A percentile compares a stretch with the other conserved stretches of the same genome.
Evolutionary conservation across 108 stramenopile genomes (phyloP).

Genomic region (Cyclotella atomus): DNA sequence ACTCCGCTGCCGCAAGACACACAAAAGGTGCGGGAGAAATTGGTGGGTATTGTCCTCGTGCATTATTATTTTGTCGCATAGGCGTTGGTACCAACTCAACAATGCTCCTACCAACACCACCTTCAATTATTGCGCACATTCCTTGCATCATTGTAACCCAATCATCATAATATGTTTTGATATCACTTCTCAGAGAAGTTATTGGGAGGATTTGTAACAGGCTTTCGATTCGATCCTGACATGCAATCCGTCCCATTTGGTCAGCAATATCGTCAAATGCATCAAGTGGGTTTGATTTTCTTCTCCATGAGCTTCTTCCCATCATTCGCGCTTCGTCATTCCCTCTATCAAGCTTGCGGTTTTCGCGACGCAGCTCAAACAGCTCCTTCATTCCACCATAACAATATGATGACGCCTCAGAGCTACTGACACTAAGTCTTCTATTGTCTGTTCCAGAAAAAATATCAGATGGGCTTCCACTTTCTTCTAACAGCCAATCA

Average conservation of each 20-base stretch:
- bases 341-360: constrained; percentile 36
- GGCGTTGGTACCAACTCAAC: constrained; percentile 70
- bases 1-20: constrained; percentile 42
- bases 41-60: constrained; percentile 47
- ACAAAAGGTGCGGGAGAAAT: constrained; percentile 34
- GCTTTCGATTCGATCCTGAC: constrained; percentile 28
- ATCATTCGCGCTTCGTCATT: constrained; percentile 5
- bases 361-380: constrained; percentile 48
- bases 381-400: constrained; percentile 60
- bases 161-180: constrained; percentile 62
- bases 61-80: constrained; percentile 22
- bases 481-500: constrained; percentile 28
- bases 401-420: constrained; percentile 6
- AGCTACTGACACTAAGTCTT: constrained; percentile 5
- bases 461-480: neutral
- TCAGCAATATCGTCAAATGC: constrained; percentile 26
- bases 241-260: constrained; percentile 31
- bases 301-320: constrained; percentile 5
- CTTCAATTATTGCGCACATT: constrained; percentile 42
- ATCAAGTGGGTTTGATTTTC: constrained; percentile 17
- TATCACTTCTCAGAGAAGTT: constrained; percentile 55
- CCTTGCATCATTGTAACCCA: constrained; percentile 44
- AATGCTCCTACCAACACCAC: constrained; percentile 59
- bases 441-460: neutral
- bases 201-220: constrained; percentile 60